Evolutionary conservation across 2,329 filamentous ascomycete genomes (phyloP).

Genomic region (Tolypocladium cylindrosporum): DNA sequence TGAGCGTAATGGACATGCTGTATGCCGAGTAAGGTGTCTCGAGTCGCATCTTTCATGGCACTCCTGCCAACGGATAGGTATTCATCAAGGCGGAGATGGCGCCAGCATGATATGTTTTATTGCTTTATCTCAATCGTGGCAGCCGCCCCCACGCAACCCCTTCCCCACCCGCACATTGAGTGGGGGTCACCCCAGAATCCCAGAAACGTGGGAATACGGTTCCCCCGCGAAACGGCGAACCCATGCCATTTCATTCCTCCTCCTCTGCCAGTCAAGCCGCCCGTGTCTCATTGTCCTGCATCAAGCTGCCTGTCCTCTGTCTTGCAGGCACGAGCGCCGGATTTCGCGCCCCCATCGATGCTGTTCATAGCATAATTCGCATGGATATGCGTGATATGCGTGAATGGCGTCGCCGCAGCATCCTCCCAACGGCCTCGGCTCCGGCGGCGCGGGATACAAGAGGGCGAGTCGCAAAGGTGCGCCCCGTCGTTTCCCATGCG

Average conservation of each 20-base stretch:
- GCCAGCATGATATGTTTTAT: not conserved
- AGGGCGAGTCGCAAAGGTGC: constrained; percentile 42
- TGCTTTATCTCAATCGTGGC: too few species aligned
- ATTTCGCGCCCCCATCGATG: not conserved
- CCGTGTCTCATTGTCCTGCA: not conserved
- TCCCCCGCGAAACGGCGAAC: constrained; percentile 6
- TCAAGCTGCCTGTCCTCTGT: not conserved
- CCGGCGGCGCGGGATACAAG: constrained; percentile 26
- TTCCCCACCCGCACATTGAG: not conserved
- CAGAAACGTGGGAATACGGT: constrained; percentile 2
- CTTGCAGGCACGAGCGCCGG: not conserved
- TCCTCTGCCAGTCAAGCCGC: not conserved
- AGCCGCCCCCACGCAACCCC: constrained; percentile 1
- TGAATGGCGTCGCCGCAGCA: constrained; percentile 12
- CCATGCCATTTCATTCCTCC: not conserved
- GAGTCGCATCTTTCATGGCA: not conserved
- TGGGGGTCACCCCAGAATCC: constrained; percentile 10
- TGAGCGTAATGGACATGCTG: not conserved
- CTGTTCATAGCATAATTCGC: not conserved
- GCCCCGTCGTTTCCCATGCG: constrained; percentile 48
- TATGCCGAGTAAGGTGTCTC: not conserved
- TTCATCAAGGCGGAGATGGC: not conserved
- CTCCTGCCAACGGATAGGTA: not conserved
- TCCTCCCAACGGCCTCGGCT: constrained; percentile 5
- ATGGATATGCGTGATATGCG: constrained; percentile 3